Base-by-base conservation (phyloP, 2,329 filamentous ascomycete species). In the Chrysoporthe austroafricana region DNA sequence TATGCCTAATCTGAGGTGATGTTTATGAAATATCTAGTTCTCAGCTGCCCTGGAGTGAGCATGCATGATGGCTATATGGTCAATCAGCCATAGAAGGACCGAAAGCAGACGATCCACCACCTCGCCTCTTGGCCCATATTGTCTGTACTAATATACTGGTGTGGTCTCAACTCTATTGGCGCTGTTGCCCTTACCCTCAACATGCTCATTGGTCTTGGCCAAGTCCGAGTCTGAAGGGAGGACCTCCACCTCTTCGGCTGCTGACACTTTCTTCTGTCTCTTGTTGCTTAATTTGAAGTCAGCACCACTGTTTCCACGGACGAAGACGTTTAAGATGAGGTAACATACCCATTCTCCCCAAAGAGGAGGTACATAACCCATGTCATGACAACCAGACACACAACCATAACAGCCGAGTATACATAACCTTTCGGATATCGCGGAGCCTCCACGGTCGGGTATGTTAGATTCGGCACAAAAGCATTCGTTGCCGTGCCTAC, bases 381-480 rank as follows among this genome's bases (percentile, higher is more conserved):
- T 36, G 66, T 66, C 59, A 66, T 66, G 42, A 43, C 26, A 5
- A 68, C 66, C 8, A 70, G 52, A 14, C 46, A 63, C 7, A 68
- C 42, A 14, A 61, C 59, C 66, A 70, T 68, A 32, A 46, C 46
- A 39, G 68, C 66, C 32, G 66, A 61, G 36, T 66, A 70, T 14
- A 58, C 26, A 54, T 79, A 83, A 2, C 82, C 82, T 66, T 82
- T 83, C 0, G 76, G 76, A 63, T 77, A 84, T 1, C 77, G 71
- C 2, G 82, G 82, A 0, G 77, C 77, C 66, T 84, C 80, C 3
- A 80, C 77, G 0, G 81, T 84, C 0, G 77, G 77, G 70, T 86
- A 88, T 0, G 83, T 80, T 11, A 88, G 72, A 1, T 88, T 72
- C 2, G 82, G 83, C 2, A 84, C 86, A 85, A 85, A 88, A 0